Percentiles rank a stretch among this genome's conserved stretches.
Conservation (phyloP, 192 early-diverging fungal genomes). For the Coemansia sp. region DNA sequence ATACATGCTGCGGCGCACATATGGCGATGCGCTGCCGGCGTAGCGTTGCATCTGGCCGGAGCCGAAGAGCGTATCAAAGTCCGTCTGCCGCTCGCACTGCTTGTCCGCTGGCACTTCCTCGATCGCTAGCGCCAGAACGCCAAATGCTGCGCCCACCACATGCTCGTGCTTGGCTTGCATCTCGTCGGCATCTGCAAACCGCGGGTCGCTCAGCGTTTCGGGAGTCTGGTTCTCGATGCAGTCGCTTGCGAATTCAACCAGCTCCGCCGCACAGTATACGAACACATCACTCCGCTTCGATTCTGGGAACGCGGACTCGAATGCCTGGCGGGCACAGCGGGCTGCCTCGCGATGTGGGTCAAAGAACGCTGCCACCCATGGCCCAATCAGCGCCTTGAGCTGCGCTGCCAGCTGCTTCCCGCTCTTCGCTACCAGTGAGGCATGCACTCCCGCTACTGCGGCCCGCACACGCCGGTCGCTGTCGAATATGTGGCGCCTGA, state of each 20-base stretch:
- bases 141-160: conserved; percentile 43
- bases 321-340: conserved; percentile 52
- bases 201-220: conserved; percentile 72
- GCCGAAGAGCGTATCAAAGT: conserved; percentile 34
- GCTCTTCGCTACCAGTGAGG: conserved; percentile 61
- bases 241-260: conserved; percentile 68
- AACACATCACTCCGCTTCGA: conserved; percentile 75
- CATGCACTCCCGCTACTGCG: conserved; percentile 65
- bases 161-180: conserved; percentile 51
- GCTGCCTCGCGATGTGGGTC: conserved; percentile 82
- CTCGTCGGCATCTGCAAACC: conserved; percentile 35
- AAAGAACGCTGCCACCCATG: conserved; percentile 82
- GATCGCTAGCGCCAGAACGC: conserved; percentile 24
- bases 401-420: conserved; percentile 77
- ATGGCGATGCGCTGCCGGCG: conserved; percentile 23
- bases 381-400: conserved; percentile 77
- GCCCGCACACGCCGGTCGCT: conserved; percentile 83
- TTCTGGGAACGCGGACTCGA: conserved; percentile 74
- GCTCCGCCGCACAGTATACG: conserved; percentile 73
- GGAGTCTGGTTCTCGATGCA: conserved; percentile 73
- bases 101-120: conserved; percentile 28
- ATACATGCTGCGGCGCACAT: conserved; percentile 43
- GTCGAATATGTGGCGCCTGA: conserved; percentile 59
- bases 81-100: conserved; percentile 25
- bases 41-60: conserved; percentile 13